Evolutionary conservation across 495 filamentous ascomycete species (phyloP), one percentile per base, ranked within the genome.

Genomic region (Chaetomium fimeti): DNA sequence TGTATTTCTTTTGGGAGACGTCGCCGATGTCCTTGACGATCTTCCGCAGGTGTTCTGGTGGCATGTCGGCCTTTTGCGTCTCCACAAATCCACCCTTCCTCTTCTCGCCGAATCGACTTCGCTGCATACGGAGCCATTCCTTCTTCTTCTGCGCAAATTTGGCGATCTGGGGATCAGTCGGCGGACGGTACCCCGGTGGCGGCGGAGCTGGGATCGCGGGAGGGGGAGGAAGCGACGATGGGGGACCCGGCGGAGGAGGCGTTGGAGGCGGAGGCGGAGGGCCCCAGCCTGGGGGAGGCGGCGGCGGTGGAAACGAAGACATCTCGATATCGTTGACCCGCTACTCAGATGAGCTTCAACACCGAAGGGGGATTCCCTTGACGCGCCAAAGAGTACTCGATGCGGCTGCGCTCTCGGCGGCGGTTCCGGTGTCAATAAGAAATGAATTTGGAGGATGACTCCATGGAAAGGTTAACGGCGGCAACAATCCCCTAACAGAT

Each of bases 1-100:
- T 96, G 81, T 96, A 98, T 76, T 98, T 99, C 80, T 97, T 97
- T 78, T 99, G 95, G 53, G 93, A 97, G 49, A 99, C 94, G 82
- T 99, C 95, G 66, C 95, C 95, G 72, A 99, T 98, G 77, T 99
- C 95, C 77, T 88, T 92, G 56, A 99, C 92, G 66, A 97, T 96
- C 81, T 99, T 99, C 65, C 95, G 91, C 72, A 98, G 74, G 87
- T 99, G 95, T 80, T 98, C 93, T 5, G 93, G 92, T 0, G 95
- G 95, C 93, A 99, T 96, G 72, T 99, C 95, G 9, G 91, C 91
- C 83, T 99, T 99, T 75, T 98, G 92, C 24, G 92, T 96, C 76
- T 98, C 93, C 8, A 98, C 90, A 67, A 95, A 97, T 3, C 95
- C 95, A 7, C 88, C 92, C 77, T 97, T 97, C 60, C 94, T 83